These are phyloP conservation scores for Vaccinium myrtillus DNA, from an alignment of 148 eudicot species.

Conservation along the genomic window DNA sequence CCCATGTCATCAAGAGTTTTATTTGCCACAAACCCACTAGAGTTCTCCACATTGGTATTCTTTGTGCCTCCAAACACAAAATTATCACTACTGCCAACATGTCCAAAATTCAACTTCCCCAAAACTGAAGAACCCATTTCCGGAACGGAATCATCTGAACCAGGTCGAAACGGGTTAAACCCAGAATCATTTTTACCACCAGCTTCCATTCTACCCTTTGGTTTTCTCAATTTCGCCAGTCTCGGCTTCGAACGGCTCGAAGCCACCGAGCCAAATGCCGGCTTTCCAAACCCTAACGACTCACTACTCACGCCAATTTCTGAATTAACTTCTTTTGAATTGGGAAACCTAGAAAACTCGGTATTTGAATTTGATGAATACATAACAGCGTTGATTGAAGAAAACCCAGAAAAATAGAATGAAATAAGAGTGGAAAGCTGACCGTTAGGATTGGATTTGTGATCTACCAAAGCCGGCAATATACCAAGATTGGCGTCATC, in stretches of 20 bases:
- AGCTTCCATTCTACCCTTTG: conserved; percentile 19
- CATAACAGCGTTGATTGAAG: conserved; percentile 20
- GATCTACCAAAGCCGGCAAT: conserved; percentile 42
- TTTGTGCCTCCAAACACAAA: conserved; percentile 24
- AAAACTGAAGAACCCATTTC: conserved; percentile 17
- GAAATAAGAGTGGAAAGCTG: conserved; percentile 23
- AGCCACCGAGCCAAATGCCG: conserved; percentile 32
- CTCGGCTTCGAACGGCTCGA: conserved; percentile 51
- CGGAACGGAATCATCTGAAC: conserved; percentile 23
- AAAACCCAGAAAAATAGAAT: conserved; percentile 24
- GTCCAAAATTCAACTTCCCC: conserved; percentile 15
- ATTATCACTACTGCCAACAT: conserved; percentile 20
- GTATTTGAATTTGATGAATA: conserved; percentile 22
- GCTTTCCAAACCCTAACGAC: conserved; percentile 37
- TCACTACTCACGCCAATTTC: conserved; percentile 40
- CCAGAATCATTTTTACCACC: conserved; percentile 44
- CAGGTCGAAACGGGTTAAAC: conserved; percentile 44
- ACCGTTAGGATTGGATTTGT: conserved; percentile 31
- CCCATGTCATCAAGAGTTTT: conserved; percentile 44
- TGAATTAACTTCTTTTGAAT: conserved; percentile 19
- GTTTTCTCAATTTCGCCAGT: conserved; percentile 46
- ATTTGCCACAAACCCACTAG: conserved; percentile 28
- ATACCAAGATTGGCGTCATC: conserved; percentile 32
- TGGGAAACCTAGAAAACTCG: conserved; percentile 36
- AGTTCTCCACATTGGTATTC: conserved; percentile 17